phyloP scores from a whole-genome alignment of 306 rosid genomes.

The Dryas octopetala region DNA sequence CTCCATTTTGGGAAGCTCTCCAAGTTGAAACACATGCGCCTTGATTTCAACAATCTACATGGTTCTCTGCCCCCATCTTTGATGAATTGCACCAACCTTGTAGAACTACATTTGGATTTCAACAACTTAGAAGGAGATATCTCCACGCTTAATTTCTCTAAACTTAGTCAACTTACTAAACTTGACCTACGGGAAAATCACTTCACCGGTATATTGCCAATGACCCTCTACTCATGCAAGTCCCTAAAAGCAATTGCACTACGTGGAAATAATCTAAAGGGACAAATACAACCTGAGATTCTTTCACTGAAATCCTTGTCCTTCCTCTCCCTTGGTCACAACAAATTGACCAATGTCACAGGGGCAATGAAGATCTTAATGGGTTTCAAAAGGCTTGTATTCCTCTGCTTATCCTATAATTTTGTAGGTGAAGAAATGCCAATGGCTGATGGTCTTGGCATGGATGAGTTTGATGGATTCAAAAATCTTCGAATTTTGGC shows the following conservation, averaged over 20 bases:
- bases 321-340: neutral
- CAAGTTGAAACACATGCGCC: neutral
- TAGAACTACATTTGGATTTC: neutral
- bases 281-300: neutral
- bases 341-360: neutral
- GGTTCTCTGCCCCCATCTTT: slow-evolving; percentile 6
- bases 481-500: neutral
- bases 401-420: neutral
- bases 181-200: neutral
- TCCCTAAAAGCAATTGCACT: neutral
- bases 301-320: neutral
- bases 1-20: neutral
- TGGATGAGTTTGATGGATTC: neutral
- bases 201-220: slow-evolving; percentile 3
- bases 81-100: slow-evolving; percentile 11
- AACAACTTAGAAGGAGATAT: slow-evolving; percentile 11
- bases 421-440: neutral
- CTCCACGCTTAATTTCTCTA: slow-evolving; percentile 3
- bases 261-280: neutral
- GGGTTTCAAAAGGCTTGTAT: neutral
- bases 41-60: neutral
- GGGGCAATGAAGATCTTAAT: slow-evolving; percentile 6
- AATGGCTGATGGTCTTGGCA: neutral
- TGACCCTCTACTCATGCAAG: slow-evolving; percentile 9
- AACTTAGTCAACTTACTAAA: neutral